Evolutionary conservation across 495 filamentous ascomycete species (phyloP).

Genomic region (Hyaloscypha finlandica): DNA sequence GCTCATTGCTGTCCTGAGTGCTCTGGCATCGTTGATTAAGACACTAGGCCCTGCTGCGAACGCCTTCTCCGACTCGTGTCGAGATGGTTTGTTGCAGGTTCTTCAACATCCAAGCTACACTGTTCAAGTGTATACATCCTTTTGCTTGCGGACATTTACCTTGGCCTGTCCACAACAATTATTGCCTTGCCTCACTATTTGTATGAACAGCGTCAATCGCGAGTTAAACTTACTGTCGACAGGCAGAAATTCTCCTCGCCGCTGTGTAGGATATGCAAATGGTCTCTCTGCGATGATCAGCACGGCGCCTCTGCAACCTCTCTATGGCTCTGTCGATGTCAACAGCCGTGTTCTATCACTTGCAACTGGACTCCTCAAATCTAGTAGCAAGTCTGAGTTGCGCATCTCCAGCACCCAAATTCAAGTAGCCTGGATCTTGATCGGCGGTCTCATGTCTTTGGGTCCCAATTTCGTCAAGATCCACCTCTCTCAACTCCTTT

Average conservation of each 20-base stretch:
- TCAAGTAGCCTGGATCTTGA: conserved; percentile 96
- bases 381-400: conserved; percentile 86
- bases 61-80: conserved; percentile 72
- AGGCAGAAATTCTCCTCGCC: conserved; percentile 75
- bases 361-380: conserved; percentile 90
- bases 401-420: conserved; percentile 92
- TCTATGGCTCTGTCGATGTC: conserved; percentile 94
- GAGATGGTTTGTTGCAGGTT: conserved; percentile 88
- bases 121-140: conserved; percentile 85
- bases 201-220: conserved; percentile 91
- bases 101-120: conserved; percentile 95
- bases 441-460: conserved; percentile 93
- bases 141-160: conserved; percentile 83
- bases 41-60: conserved; percentile 81
- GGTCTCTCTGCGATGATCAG: conserved; percentile 90
- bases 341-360: conserved; percentile 89
- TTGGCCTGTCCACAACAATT: conserved; percentile 90
- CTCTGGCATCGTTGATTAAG: conserved; percentile 74
- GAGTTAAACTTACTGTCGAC: conserved; percentile 78
- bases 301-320: conserved; percentile 80
- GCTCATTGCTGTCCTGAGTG: conserved; percentile 75
- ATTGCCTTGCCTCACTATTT: conserved; percentile 87
- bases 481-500: conserved; percentile 88
- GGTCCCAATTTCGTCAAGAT: conserved; percentile 99
- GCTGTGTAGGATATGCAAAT: conserved; percentile 91